Evolutionary conservation across 2,329 filamentous ascomycete genomes (phyloP), one percentile per base, ranked within the genome.

Genomic region (Phialemoniopsis sp.): DNA sequence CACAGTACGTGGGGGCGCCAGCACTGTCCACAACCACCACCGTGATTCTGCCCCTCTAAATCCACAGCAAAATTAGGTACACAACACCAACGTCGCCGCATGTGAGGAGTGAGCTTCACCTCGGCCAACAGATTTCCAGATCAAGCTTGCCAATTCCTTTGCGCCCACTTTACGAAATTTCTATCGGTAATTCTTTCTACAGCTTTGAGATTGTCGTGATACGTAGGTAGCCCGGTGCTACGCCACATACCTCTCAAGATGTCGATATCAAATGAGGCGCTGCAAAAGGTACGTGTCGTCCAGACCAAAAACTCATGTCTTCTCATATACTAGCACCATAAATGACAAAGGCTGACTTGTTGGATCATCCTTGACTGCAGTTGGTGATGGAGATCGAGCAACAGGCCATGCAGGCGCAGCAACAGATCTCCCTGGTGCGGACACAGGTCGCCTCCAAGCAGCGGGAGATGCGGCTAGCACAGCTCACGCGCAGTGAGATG

Each of bases 331-430:
- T 51, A 15, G 47, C 38, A 41, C 39, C 39, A 14, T 26, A 30
- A 16, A 29, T 36, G 33, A 32, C 33, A 46, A 37, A 29, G 5
- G 26, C 26, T 32, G 32, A 19, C 28, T 35, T 42, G 39, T 12
- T 34, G 33, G 13, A 21, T 32, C 19, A n/a, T 26, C 21, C 21
- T 10, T 10, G 21, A 26, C 21, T 10, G 21, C 49, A 96, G 91
- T 74, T 96, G 46, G 80, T 95, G 54, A 85, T 87, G 63, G 93
- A 97, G 68, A 96, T 97, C 55, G 89, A 96, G 67, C 82, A 84
- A 48, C 93, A 95, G 62, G 90, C 90, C 13, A 70, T 87, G 31
- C 83, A 84, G 46, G 87, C 93, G 13, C 89, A 95, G 64, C 90
- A 97, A 66, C 90, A 97, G 64, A 91, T 97, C 57, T 78, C 80